A percentile compares a stretch with the other conserved stretches of the same genome.
Evolutionary conservation across 2,329 filamentous ascomycete species (phyloP).

Genomic region (Diaporthe vexans): DNA sequence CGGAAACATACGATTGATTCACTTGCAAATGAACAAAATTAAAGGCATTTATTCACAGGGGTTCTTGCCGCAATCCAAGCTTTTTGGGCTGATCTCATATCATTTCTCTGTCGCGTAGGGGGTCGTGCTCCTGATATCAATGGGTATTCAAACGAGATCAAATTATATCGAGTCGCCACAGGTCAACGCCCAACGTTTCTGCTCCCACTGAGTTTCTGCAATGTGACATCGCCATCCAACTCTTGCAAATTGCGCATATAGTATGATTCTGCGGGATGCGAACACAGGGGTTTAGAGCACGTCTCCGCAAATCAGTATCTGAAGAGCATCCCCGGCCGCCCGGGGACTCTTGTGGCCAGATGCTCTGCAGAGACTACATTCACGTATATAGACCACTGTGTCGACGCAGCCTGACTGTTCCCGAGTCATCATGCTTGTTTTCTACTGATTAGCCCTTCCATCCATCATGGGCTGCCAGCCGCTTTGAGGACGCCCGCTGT

Average conservation of each 20-base stretch:
- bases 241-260: background rate
- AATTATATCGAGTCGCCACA: too few species aligned
- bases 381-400: background rate
- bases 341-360: background rate
- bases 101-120: too few species aligned
- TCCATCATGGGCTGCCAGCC: constrained; percentile 49
- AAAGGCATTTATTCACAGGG: background rate
- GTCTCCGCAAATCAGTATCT: background rate
- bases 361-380: background rate
- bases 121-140: too few species aligned
- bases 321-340: background rate
- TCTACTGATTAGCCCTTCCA: background rate
- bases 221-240: background rate
- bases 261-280: background rate
- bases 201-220: background rate
- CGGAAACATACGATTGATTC: background rate
- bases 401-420: background rate
- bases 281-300: background rate
- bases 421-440: background rate
- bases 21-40: background rate
- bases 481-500: constrained; percentile 63
- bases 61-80: too few species aligned
- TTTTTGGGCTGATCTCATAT: too few species aligned
- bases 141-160: too few species aligned
- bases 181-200: background rate